These are phyloP conservation scores for Euphorbia peplus DNA, from an alignment of 345 rosid genomes.

Conservation along the genomic window DNA sequence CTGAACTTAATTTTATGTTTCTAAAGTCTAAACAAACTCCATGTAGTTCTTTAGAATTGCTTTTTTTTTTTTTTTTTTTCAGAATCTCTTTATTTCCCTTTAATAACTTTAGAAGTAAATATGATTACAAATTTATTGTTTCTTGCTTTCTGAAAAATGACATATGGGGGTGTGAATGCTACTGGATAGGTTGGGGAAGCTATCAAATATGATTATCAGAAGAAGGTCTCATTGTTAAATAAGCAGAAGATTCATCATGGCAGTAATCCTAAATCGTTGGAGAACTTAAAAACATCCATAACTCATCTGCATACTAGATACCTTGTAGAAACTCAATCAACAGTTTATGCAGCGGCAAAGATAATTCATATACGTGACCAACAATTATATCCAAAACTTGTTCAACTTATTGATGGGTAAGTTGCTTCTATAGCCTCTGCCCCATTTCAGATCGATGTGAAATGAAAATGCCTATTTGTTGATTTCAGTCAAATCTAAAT, in stretches of 20 bases:
- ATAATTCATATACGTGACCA: constrained; percentile 88
- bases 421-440: constrained; percentile 33
- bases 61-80: too few relatives aligned
- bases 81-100: neutral
- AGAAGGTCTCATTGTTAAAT: constrained; percentile 63
- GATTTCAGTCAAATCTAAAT: too few relatives aligned
- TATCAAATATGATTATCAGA: too few relatives aligned
- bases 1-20: too few relatives aligned
- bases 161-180: constrained; percentile 24
- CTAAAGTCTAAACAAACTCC: too few relatives aligned
- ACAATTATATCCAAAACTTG: constrained; percentile 76
- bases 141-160: neutral
- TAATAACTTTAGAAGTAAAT: neutral
- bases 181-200: constrained; percentile 79
- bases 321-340: constrained; percentile 95
- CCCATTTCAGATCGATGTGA: too few relatives aligned
- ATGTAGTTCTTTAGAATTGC: neutral
- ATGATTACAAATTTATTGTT: neutral
- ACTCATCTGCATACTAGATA: constrained; percentile 94
- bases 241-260: constrained; percentile 73
- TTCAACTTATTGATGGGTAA: constrained; percentile 84
- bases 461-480: neutral
- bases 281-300: constrained; percentile 83
- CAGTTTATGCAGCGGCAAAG: constrained; percentile 93
- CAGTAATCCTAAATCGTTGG: constrained; percentile 64